These are phyloP conservation scores for Zygnema cylindricum DNA, from an alignment of 139 green algal genomes.

Conservation along the genomic window DNA sequence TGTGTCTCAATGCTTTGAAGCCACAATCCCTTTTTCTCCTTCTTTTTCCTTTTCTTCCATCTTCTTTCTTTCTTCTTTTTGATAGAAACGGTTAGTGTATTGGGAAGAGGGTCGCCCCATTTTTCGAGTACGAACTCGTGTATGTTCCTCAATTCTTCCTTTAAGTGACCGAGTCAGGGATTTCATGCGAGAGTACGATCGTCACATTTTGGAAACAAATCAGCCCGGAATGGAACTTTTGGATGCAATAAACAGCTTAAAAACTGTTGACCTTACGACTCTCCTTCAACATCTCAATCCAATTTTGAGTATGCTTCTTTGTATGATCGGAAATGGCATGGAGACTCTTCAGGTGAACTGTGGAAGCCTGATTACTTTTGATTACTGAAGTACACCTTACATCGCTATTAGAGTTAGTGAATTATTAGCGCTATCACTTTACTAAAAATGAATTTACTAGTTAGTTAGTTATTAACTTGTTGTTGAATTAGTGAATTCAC, in stretches of 20 bases:
- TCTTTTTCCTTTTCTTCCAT: neutral
- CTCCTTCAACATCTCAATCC: constrained; percentile 60
- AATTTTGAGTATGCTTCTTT: constrained; percentile 61
- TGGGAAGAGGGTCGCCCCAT: constrained; percentile 43
- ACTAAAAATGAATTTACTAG: too few relatives aligned
- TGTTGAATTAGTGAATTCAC: too few relatives aligned
- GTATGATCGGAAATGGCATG: constrained; percentile 49
- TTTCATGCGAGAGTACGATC: constrained; percentile 57
- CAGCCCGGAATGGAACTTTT: constrained; percentile 19
- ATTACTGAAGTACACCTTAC: too few relatives aligned
- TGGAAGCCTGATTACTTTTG: too few relatives aligned
- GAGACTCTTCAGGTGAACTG: constrained; percentile 55
- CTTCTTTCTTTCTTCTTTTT: neutral
- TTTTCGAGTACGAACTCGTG: constrained; percentile 47
- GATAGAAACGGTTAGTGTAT: constrained; percentile 21
- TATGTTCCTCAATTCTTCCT: constrained; percentile 56
- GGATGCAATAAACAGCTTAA: constrained; percentile 50
- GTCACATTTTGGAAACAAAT: constrained; percentile 46
- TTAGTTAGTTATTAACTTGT: too few relatives aligned
- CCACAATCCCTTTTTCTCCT: constrained; percentile 15
- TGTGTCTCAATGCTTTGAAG: too few relatives aligned
- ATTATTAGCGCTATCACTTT: too few relatives aligned
- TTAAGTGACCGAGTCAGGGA: constrained; percentile 33
- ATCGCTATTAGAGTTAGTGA: too few relatives aligned
- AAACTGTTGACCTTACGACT: constrained; percentile 10